Conservation (phyloP, 345 rosid genomes). For the Erysimum cheiranthoides region DNA sequence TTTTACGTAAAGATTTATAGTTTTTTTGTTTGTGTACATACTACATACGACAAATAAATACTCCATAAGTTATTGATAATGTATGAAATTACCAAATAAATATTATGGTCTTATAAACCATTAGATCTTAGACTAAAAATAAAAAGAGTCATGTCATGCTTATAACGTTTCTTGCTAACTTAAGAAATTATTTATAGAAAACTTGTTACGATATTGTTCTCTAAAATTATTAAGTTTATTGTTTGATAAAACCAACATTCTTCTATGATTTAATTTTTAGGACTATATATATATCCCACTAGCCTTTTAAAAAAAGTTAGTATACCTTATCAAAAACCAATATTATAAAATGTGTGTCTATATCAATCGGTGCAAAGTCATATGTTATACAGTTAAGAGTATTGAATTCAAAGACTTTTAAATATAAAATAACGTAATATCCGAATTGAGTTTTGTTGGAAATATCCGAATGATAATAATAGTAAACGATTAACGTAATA, state of each 20-base stretch:
- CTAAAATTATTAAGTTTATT: neutral
- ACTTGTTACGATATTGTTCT: neutral
- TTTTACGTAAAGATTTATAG: neutral
- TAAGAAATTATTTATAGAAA: neutral
- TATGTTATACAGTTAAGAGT: neutral
- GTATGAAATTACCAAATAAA: neutral
- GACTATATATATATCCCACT: neutral
- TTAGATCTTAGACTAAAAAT: neutral
- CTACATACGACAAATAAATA: too few species aligned
- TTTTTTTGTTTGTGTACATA: conserved; percentile 1
- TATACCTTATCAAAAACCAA: neutral
- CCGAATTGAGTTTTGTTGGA: neutral
- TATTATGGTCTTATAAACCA: too few species aligned
- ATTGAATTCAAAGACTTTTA: neutral
- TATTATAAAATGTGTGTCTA: neutral
- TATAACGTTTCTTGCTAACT: neutral
- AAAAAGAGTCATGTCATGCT: neutral
- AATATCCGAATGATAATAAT: neutral
- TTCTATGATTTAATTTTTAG: too few species aligned
- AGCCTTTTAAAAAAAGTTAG: neutral
- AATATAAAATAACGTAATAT: too few species aligned
- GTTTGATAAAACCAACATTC: too few species aligned
- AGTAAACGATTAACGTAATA: conserved; percentile 16
- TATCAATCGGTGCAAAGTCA: neutral
- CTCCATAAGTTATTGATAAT: too few species aligned